phyloP scores from a whole-genome alignment of 2,329 filamentous ascomycete species.

The Aureobasidium musti region DNA sequence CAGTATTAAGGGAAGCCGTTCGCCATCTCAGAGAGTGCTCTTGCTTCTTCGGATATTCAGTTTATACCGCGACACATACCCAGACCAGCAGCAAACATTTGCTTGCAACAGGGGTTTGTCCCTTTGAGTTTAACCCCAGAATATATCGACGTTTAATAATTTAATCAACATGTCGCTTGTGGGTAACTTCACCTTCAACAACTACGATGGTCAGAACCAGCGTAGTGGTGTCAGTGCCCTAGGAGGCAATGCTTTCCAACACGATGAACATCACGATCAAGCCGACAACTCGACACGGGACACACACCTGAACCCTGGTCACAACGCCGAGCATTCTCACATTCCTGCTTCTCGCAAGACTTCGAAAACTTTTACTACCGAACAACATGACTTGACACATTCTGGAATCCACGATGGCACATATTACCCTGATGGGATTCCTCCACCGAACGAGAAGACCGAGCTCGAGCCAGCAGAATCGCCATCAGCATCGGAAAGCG shows the following conservation, averaged over 20 bases:
- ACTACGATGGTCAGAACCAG: conserved; percentile 46
- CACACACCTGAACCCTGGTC: neutral
- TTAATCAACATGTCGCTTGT: conserved; percentile 46
- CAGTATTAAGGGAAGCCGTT: conserved; percentile 20
- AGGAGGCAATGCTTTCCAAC: conserved; percentile 38
- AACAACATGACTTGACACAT: conserved; percentile 2
- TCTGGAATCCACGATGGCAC: conserved; percentile 32
- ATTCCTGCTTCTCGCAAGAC: conserved; percentile 22
- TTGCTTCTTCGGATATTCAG: neutral
- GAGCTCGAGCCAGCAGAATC: conserved; percentile 24
- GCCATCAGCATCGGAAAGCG: conserved; percentile 24
- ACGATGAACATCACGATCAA: conserved; percentile 23
- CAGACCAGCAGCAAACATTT: neutral
- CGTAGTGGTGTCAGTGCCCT: conserved; percentile 42
- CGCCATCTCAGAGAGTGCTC: neutral
- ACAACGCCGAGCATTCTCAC: neutral
- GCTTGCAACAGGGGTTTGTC: conserved; percentile 19
- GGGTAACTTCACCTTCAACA: conserved; percentile 47
- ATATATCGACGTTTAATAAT: neutral
- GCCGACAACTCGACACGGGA: conserved; percentile 11
- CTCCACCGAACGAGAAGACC: conserved; percentile 29
- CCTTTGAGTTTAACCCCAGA: neutral
- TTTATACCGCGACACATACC: conserved; percentile 6
- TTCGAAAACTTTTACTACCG: neutral
- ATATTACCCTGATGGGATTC: conserved; percentile 32